Conservation (phyloP, 2,329 filamentous ascomycete genomes). For the Botryotinia narcissicola region DNA sequence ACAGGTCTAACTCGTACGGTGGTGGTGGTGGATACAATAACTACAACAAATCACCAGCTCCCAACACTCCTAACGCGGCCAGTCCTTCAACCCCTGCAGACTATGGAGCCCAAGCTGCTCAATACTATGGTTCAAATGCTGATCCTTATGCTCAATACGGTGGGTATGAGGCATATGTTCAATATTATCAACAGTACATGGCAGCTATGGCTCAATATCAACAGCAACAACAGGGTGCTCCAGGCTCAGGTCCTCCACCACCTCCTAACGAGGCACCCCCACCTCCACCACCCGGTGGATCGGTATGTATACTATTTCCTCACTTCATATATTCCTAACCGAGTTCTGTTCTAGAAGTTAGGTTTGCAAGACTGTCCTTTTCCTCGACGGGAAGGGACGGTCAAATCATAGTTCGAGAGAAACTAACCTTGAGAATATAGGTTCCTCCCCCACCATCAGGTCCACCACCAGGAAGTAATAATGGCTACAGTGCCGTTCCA, state of each 20-base stretch:
- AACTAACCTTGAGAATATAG: constrained; percentile 32
- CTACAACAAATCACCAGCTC: constrained; percentile 38
- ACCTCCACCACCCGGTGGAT: constrained; percentile 57
- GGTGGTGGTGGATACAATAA: constrained; percentile 40
- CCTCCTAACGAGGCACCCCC: constrained; percentile 58
- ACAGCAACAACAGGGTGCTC: constrained; percentile 44
- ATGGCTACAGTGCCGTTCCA: constrained; percentile 61
- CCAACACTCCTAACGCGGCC: constrained; percentile 38
- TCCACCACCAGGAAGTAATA: constrained; percentile 47
- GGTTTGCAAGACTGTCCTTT: constrained; percentile 1
- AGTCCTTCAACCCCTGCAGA: constrained; percentile 53
- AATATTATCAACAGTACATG: constrained; percentile 73
- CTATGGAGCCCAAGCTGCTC: constrained; percentile 78
- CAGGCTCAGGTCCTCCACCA: constrained; percentile 48
- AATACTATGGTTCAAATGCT: constrained; percentile 66
- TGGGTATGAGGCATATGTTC: constrained; percentile 74
- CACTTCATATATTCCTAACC: background rate
- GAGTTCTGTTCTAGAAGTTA: background rate
- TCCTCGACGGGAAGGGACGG: background rate
- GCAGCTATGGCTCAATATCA: constrained; percentile 52
- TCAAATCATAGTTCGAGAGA: constrained; percentile 11
- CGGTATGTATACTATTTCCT: constrained; percentile 18
- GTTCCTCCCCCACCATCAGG: constrained; percentile 58
- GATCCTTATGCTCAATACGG: constrained; percentile 92
- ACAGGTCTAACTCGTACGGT: constrained; percentile 44